Evolutionary conservation across 2,329 filamentous ascomycete genomes (phyloP).

Genomic region (Colletotrichum eleusines): DNA sequence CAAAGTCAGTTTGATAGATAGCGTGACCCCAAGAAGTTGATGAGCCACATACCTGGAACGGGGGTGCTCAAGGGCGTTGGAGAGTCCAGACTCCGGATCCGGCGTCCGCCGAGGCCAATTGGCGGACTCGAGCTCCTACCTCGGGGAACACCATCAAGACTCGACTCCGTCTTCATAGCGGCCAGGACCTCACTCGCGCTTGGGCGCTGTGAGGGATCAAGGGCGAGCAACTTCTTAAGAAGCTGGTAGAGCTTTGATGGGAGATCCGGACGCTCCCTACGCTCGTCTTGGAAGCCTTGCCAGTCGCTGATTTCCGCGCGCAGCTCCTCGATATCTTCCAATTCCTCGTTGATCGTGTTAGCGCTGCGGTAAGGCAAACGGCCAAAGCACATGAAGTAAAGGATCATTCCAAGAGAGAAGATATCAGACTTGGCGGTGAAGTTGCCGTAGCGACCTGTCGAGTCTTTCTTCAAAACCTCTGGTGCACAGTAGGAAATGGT

Average conservation of each 20-base stretch:
- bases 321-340: slow-evolving; percentile 88
- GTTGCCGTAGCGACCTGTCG: slow-evolving; percentile 82
- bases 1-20: slow-evolving; percentile 38
- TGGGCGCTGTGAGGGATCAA: slow-evolving; percentile 82
- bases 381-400: slow-evolving; percentile 98
- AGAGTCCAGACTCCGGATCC: slow-evolving; percentile 69
- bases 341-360: slow-evolving; percentile 88
- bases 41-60: slow-evolving; percentile 53
- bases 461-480: slow-evolving; percentile 82
- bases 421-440: slow-evolving; percentile 98
- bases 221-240: slow-evolving; percentile 82
- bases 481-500: slow-evolving; percentile 98
- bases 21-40: slow-evolving; percentile 16
- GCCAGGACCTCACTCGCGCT: slow-evolving; percentile 87
- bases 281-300: slow-evolving; percentile 86
- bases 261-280: slow-evolving; percentile 81
- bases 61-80: slow-evolving; percentile 64
- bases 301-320: slow-evolving; percentile 88
- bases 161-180: slow-evolving; percentile 78
- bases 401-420: slow-evolving; percentile 98
- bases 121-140: slow-evolving; percentile 51
- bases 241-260: slow-evolving; percentile 88
- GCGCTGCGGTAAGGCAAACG: slow-evolving; percentile 86
- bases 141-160: slow-evolving; percentile 56
- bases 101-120: slow-evolving; percentile 56